Conservation (phyloP, 805 yeast species). For the Saccharomyces kudriavzevii region DNA sequence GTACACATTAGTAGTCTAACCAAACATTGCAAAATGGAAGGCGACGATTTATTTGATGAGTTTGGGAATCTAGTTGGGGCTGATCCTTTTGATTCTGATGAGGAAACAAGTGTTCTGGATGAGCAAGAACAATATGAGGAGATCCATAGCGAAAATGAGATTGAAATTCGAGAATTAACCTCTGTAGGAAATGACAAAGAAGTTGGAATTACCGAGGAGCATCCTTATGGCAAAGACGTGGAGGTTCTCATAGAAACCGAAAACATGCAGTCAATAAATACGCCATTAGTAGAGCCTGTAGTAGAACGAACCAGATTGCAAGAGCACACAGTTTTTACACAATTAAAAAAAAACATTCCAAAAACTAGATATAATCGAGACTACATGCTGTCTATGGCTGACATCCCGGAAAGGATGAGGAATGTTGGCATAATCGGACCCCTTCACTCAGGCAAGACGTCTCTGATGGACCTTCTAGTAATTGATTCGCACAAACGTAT, state of each 20-base stretch:
- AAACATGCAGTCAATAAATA: conserved; percentile 44
- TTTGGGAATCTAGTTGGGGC: conserved; percentile 26
- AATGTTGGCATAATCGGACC: conserved; percentile 77
- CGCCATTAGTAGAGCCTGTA: conserved; percentile 59
- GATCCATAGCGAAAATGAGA: conserved; percentile 8
- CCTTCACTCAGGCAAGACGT: conserved; percentile 79
- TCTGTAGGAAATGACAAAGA: conserved; percentile 3
- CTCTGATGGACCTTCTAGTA: conserved; percentile 61
- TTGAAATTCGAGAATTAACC: neutral
- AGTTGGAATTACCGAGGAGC: conserved; percentile 28
- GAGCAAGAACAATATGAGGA: conserved; percentile 2
- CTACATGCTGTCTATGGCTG: conserved; percentile 45
- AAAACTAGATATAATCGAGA: conserved; percentile 51
- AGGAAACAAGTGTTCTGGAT: neutral
- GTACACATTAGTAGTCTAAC: neutral
- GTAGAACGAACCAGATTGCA: conserved; percentile 31
- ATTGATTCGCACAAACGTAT: conserved; percentile 49
- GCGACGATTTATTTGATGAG: conserved; percentile 72
- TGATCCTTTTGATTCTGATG: conserved; percentile 3
- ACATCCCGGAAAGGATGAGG: conserved; percentile 56
- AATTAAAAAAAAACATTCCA: conserved; percentile 38
- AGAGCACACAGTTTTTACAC: conserved; percentile 13
- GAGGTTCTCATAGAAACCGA: conserved; percentile 53
- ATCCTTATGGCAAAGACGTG: conserved; percentile 53
- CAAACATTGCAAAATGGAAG: conserved; percentile 31